Evolutionary conservation across 805 yeast species (phyloP), one percentile per base, ranked within the genome.

Genomic region (Hanseniaspora mollemarum): DNA sequence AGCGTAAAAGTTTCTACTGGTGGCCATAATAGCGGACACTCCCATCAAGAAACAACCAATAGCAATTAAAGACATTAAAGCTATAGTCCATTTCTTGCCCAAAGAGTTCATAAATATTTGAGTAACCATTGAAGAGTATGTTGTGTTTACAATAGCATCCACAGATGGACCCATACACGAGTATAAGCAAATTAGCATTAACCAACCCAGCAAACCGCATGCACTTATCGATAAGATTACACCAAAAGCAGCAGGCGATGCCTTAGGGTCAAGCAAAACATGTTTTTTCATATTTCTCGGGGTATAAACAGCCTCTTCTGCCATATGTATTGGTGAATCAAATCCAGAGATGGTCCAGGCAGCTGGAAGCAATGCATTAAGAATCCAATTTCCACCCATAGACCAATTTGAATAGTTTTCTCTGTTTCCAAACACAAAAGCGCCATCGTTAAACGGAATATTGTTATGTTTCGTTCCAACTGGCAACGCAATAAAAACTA

Each of bases 281-380:
- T 41, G 42, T 44, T 25, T 51, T 29, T 39, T 44, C 41, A 39
- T 29, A 37, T 51, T 32, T 59, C 50, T 58, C 58, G 21, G 87
- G 81, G 59, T 79, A 74, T 51, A 51, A 49, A 69, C 67, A 24
- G 82, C 82, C 62, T 81, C 87, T 62, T 81, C 88, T 19, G 81
- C 70, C 76, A 80, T 76, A 66, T 81, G 87, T 45, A 81, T 78
- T 58, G 81, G 77, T 8, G 83, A 75, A 61, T 81, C 87, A 61
- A 80, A 81, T 0, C 82, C 78, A 24, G 83, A 83, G 60, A 81
- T 80, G 18, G 85, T 79, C 87, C 88, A 82, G 53, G 80, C 74
- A 1, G 80, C 78, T 0, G 86, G 80, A 76, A 78, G 72, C 72
- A 78, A 75, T 12, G 74, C 69, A 37, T 66, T 66, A 56, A 78